A percentile compares a stretch with the other conserved stretches of the same genome.
Evolutionary conservation across 192 early-diverging fungal genomes (phyloP).

Genomic region (Allomyces arbusculus): DNA sequence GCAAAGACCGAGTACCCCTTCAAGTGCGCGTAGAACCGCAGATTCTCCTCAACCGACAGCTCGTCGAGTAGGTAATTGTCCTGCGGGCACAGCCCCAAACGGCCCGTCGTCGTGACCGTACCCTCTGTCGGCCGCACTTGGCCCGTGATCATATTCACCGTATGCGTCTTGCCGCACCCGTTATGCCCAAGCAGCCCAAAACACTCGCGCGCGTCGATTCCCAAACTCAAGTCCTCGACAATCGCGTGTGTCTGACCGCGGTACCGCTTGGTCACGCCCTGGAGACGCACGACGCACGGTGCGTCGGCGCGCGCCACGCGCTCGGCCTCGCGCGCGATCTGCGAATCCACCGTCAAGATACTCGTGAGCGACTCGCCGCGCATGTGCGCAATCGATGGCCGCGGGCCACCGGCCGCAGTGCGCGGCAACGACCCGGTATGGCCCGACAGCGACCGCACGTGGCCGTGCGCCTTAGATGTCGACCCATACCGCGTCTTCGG

Average conservation of each 20-base stretch:
- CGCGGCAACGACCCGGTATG: no score
- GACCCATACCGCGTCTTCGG: no score
- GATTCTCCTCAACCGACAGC: not conserved
- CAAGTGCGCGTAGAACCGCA: not conserved
- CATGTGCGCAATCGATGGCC: no score
- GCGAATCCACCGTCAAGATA: no score
- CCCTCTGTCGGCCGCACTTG: not conserved
- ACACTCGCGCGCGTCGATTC: conserved; percentile 1
- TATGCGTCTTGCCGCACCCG: conserved; percentile 2
- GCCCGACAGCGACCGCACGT: no score
- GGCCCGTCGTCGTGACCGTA: not conserved
- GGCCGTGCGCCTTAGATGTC: no score
- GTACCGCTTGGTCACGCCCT: not conserved
- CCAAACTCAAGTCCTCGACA: conserved; percentile 1
- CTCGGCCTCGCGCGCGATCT: no score
- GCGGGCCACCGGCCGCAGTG: no score
- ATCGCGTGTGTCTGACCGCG: not conserved
- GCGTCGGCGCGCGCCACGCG: no score
- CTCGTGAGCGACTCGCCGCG: no score
- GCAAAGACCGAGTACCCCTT: not conserved
- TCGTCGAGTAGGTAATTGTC: not conserved
- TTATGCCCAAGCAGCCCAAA: conserved; percentile 2
- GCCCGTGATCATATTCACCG: not conserved
- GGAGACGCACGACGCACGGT: not conserved
- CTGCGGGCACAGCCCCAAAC: not conserved